Conservation (phyloP, 2,329 filamentous ascomycete species). For the Thielaviopsis populi region DNA sequence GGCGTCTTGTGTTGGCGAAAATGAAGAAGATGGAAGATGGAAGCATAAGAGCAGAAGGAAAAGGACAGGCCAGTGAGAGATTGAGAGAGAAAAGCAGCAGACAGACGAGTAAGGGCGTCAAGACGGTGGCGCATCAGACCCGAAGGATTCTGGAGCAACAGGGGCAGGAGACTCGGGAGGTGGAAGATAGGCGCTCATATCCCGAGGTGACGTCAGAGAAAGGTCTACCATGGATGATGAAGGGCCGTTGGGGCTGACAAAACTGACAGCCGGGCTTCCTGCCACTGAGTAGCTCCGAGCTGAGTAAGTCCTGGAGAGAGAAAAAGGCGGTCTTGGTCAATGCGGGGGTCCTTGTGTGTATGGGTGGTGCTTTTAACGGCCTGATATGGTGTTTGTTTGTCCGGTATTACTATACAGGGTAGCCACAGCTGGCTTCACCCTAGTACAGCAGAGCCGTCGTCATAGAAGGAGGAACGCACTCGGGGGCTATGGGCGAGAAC, state of each 20-base stretch:
- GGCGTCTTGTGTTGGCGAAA: constrained; percentile 15
- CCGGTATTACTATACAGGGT: neutral
- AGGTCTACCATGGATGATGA: neutral
- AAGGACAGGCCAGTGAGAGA: neutral
- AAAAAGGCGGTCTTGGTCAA: constrained; percentile 15
- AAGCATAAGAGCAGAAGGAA: neutral
- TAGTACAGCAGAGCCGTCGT: constrained; percentile 13
- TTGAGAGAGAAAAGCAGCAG: neutral
- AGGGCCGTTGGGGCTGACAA: neutral
- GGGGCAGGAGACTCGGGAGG: constrained; percentile 1
- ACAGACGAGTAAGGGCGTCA: neutral
- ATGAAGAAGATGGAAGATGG: neutral
- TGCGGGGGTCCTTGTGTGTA: constrained; percentile 8
- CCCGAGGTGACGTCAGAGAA: neutral
- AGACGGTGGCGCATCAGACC: neutral
- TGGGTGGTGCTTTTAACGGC: constrained; percentile 1
- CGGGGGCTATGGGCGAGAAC: constrained; percentile 13
- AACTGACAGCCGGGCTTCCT: constrained; percentile 13
- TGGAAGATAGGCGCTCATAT: neutral
- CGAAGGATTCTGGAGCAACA: neutral
- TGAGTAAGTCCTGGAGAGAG: constrained; percentile 15
- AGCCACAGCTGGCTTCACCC: constrained; percentile 7
- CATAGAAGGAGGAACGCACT: constrained; percentile 16
- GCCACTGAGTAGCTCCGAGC: constrained; percentile 6
- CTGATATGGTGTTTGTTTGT: neutral